Conservation (phyloP, 2,329 filamentous ascomycete species). For the Monosporascus sp. region DNA sequence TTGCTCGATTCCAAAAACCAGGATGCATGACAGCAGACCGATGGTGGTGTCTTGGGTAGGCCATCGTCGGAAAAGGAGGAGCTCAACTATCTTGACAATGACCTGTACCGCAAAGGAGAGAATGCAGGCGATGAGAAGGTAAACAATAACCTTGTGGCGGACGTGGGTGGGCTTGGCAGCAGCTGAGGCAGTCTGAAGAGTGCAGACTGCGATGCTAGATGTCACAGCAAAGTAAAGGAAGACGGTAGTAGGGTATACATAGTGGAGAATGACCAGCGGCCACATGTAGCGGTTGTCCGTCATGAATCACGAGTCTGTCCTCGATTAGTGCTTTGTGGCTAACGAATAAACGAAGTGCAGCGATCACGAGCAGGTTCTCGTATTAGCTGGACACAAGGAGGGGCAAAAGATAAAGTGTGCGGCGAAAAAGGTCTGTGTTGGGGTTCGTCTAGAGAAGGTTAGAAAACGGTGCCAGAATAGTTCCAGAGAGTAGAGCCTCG, state of each 20-base stretch:
- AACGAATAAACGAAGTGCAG: background rate
- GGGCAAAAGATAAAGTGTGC: background rate
- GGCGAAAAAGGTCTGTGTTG: background rate
- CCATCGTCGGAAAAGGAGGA: conserved; percentile 31
- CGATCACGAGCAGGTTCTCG: background rate
- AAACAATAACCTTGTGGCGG: conserved; percentile 38
- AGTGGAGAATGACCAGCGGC: conserved; percentile 45
- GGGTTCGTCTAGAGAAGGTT: background rate
- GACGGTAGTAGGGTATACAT: conserved; percentile 50
- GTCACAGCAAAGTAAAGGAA: conserved; percentile 53
- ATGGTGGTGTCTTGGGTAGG: conserved; percentile 44
- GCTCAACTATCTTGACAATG: conserved; percentile 30
- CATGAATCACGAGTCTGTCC: background rate
- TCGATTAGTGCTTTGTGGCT: background rate
- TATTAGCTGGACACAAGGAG: background rate
- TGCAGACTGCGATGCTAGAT: conserved; percentile 45
- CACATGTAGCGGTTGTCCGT: conserved; percentile 11
- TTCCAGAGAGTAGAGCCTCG: background rate
- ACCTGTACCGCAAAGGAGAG: conserved; percentile 45
- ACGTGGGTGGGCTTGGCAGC: conserved; percentile 28
- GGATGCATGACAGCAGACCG: conserved; percentile 53
- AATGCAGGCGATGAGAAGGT: conserved; percentile 37
- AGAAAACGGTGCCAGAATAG: background rate
- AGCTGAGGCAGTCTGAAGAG: conserved; percentile 41
- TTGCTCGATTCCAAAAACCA: conserved; percentile 59